A percentile compares a stretch with the other conserved stretches of the same genome.
Evolutionary conservation across 345 rosid species (phyloP).

Genomic region (Erucastrum elatum): DNA sequence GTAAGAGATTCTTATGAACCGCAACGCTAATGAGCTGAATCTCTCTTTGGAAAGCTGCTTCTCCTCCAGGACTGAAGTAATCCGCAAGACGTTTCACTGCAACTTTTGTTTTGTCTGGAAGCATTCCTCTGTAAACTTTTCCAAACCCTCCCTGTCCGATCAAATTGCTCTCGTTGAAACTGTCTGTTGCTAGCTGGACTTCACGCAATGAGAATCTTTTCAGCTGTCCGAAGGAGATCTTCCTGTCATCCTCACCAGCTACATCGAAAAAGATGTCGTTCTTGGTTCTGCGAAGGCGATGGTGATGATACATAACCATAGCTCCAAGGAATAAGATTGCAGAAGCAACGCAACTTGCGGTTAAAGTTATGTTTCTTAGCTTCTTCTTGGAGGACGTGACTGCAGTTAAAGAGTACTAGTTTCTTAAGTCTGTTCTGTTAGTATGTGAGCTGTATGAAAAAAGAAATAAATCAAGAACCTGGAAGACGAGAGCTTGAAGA

Average conservation of each 20-base stretch:
- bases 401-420: constrained; percentile 32
- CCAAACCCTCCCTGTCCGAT: constrained; percentile 98
- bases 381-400: constrained; percentile 62
- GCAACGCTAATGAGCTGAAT: constrained; percentile 82
- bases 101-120: constrained; percentile 69
- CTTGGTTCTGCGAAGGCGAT: constrained; percentile 44
- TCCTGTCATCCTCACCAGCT: constrained; percentile 77
- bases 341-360: constrained; percentile 59
- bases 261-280: constrained; percentile 70
- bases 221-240: constrained; percentile 66
- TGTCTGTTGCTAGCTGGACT: constrained; percentile 77
- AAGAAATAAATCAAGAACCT: constrained; percentile 44
- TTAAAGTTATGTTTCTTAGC: constrained; percentile 50
- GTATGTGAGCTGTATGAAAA: constrained; percentile 14
- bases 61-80: constrained; percentile 77
- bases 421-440: not conserved
- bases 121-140: constrained; percentile 83
- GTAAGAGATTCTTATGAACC: constrained; percentile 78
- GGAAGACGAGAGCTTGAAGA: constrained; percentile 53
- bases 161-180: constrained; percentile 71
- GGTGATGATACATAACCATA: constrained; percentile 51
- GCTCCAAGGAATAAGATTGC: constrained; percentile 51
- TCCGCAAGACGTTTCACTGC: constrained; percentile 85
- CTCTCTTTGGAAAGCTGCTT: constrained; percentile 85
- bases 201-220: constrained; percentile 76